Percentiles rank a stretch among this genome's conserved stretches.
phyloP scores from a whole-genome alignment of 2,329 filamentous ascomycete species.

The Cryphonectria japonica region DNA sequence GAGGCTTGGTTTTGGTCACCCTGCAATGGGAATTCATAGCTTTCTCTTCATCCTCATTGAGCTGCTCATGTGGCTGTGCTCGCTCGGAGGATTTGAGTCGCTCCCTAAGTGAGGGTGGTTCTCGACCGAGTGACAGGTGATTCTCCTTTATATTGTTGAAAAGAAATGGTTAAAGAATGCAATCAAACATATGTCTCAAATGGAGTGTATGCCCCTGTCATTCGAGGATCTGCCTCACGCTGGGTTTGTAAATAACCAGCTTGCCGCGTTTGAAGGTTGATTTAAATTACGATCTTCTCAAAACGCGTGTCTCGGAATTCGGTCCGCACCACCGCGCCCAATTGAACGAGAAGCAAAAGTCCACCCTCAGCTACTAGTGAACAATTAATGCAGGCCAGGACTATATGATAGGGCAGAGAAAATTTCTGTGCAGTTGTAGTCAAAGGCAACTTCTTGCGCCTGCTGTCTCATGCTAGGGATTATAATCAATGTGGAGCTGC shows the following conservation, averaged over 20 bases:
- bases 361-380: neutral
- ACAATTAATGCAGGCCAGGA: neutral
- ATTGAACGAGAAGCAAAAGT: neutral
- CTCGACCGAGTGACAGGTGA: too few relatives aligned
- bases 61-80: too few relatives aligned
- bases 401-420: neutral
- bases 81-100: too few relatives aligned
- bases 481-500: neutral
- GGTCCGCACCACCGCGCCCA: neutral
- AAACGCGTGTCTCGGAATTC: neutral
- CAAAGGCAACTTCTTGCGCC: neutral
- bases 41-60: neutral
- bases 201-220: neutral
- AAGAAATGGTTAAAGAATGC: neutral
- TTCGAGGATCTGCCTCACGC: neutral
- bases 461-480: neutral
- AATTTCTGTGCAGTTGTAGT: neutral
- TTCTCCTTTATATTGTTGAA: neutral
- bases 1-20: neutral
- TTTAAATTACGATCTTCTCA: neutral
- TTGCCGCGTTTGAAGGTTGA: neutral
- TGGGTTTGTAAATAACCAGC: neutral
- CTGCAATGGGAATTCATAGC: neutral
- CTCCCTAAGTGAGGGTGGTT: too few relatives aligned
- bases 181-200: neutral